Percentiles rank a stretch among this genome's conserved stretches.
Conservation (phyloP, 1,139 yeast genomes). For the Blastobotrys illinoisensis region DNA sequence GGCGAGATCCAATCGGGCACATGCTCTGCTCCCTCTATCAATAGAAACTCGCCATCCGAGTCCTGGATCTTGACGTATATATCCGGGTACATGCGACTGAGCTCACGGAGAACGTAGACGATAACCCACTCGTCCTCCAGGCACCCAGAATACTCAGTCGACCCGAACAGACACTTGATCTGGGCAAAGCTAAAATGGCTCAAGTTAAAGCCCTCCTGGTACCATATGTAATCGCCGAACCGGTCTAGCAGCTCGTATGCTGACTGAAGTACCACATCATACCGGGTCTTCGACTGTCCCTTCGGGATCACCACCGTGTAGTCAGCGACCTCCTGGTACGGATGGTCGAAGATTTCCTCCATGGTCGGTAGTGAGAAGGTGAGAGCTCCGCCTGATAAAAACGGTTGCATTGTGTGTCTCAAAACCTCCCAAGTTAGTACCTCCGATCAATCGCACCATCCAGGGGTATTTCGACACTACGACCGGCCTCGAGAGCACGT, state of each 20-base stretch:
- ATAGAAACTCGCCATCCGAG: slow-evolving; percentile 51
- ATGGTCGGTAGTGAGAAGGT: not conserved
- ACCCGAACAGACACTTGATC: slow-evolving; percentile 39
- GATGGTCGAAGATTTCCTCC: not conserved
- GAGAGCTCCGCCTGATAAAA: not conserved
- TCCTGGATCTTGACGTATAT: slow-evolving; percentile 47
- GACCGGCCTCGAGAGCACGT: not conserved
- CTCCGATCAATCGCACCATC: not conserved
- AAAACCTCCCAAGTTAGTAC: not conserved
- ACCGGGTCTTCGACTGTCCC: slow-evolving; percentile 3
- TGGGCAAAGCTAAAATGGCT: slow-evolving; percentile 6
- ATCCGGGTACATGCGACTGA: slow-evolving; percentile 34
- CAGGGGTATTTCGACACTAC: not conserved
- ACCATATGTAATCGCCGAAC: slow-evolving; percentile 25
- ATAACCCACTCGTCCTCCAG: slow-evolving; percentile 45
- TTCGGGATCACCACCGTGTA: slow-evolving; percentile 6
- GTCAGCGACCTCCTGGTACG: slow-evolving; percentile 9
- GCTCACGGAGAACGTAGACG: slow-evolving; percentile 37
- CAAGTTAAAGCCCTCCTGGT: slow-evolving; percentile 23
- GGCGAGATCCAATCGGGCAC: slow-evolving; percentile 45
- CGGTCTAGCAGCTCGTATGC: slow-evolving; percentile 3
- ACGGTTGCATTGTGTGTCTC: not conserved
- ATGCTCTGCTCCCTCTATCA: slow-evolving; percentile 44
- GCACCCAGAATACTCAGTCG: slow-evolving; percentile 41
- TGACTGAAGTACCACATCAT: slow-evolving; percentile 1